These are phyloP conservation scores for Zasmidium cellare DNA, from an alignment of 2,329 filamentous ascomycete genomes.

Conservation along the genomic window DNA sequence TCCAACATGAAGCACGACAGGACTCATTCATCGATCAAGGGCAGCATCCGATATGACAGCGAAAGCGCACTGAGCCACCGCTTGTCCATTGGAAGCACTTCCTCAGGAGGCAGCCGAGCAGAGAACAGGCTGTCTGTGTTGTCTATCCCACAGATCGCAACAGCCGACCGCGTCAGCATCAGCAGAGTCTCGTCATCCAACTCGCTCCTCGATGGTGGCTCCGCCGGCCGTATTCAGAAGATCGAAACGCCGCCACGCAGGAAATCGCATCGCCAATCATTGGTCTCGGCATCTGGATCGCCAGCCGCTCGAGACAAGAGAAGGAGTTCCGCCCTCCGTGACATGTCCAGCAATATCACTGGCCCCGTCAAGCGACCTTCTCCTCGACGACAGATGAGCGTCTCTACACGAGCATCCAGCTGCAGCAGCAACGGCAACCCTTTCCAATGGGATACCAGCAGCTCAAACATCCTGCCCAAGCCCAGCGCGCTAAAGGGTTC, in stretches of 20 bases:
- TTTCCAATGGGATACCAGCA: slow-evolving; percentile 46
- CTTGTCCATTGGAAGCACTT: slow-evolving; percentile 23
- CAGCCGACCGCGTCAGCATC: slow-evolving; percentile 37
- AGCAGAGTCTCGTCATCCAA: slow-evolving; percentile 36
- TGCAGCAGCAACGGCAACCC: slow-evolving; percentile 48
- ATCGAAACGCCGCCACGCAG: slow-evolving; percentile 35
- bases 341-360: slow-evolving; percentile 28
- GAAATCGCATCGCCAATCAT: slow-evolving; percentile 20
- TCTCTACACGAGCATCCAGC: slow-evolving; percentile 38
- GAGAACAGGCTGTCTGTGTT: slow-evolving; percentile 32
- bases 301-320: slow-evolving; percentile 35
- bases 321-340: slow-evolving; percentile 31
- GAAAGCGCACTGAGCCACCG: slow-evolving; percentile 23
- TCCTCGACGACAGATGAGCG: slow-evolving; percentile 41
- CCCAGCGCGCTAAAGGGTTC: slow-evolving; percentile 48
- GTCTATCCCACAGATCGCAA: slow-evolving; percentile 34
- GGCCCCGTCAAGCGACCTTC: slow-evolving; percentile 11
- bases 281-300: slow-evolving; percentile 43
- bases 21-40: slow-evolving; percentile 27
- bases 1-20: slow-evolving; percentile 25
- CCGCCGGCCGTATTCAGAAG: slow-evolving; percentile 28
- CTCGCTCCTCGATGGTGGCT: slow-evolving; percentile 22
- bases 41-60: slow-evolving; percentile 28
- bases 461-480: slow-evolving; percentile 35
- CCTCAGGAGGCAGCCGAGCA: slow-evolving; percentile 23